phyloP scores from a whole-genome alignment of 257 asterid species.

The Apocynum venetum region DNA sequence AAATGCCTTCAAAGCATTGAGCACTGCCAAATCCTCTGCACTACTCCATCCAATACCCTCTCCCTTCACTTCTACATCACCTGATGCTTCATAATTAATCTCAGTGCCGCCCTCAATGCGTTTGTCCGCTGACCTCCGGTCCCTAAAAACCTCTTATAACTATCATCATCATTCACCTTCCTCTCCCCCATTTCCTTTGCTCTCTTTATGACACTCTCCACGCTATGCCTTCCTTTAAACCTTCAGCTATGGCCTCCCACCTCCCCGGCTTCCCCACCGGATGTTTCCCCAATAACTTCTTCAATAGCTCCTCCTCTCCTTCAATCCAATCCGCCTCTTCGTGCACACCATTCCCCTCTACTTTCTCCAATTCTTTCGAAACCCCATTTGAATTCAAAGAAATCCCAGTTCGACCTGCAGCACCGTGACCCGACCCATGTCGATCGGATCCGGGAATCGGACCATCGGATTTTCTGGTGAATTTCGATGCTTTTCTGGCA shows the following conservation, averaged over 20 bases:
- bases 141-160: slow-evolving; percentile 62
- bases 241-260: slow-evolving; percentile 89
- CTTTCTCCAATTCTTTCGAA: slow-evolving; percentile 19
- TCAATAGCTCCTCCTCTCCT: slow-evolving; percentile 60
- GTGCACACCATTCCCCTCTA: slow-evolving; percentile 17
- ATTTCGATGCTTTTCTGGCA: slow-evolving; percentile 38
- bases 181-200: slow-evolving; percentile 62
- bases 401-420: background rate
- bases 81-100: slow-evolving; percentile 13
- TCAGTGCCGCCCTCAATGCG: slow-evolving; percentile 32
- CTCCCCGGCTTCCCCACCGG: slow-evolving; percentile 96
- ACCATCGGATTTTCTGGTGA: slow-evolving; percentile 24
- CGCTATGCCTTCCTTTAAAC: slow-evolving; percentile 60
- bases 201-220: slow-evolving; percentile 63
- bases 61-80: slow-evolving; percentile 29
- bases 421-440: background rate
- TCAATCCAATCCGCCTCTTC: slow-evolving; percentile 57
- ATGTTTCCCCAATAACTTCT: slow-evolving; percentile 68
- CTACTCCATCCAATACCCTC: slow-evolving; percentile 52
- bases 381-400: slow-evolving; percentile 19
- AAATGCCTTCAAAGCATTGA: slow-evolving; percentile 79
- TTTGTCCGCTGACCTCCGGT: slow-evolving; percentile 59
- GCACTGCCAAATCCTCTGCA: slow-evolving; percentile 89
- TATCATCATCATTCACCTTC: slow-evolving; percentile 64
- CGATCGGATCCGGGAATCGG: slow-evolving; percentile 4